Evolutionary conservation across 345 rosid species (phyloP).

Genomic region (Salix arbutifolia): DNA sequence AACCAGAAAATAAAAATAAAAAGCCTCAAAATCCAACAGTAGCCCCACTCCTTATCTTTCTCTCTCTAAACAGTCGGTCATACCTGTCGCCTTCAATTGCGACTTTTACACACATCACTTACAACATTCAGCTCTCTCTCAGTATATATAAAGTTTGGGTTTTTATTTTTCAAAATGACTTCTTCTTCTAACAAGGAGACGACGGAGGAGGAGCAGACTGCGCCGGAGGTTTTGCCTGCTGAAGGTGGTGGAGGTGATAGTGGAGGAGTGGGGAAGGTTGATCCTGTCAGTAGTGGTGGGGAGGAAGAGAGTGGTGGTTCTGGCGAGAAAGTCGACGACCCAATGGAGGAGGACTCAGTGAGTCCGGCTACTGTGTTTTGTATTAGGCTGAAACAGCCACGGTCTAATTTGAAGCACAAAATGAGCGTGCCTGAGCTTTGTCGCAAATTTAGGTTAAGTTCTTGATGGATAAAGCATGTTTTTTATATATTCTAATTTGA

Average conservation of each 20-base stretch:
- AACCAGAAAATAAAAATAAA: neutral
- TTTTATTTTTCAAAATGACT: slow-evolving; percentile 48
- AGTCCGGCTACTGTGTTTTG: slow-evolving; percentile 85
- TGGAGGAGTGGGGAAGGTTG: neutral
- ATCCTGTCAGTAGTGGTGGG: neutral
- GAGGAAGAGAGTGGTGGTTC: slow-evolving; percentile 25
- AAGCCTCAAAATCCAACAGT: slow-evolving; percentile 7
- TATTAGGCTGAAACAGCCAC: slow-evolving; percentile 80
- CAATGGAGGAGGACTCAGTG: slow-evolving; percentile 73
- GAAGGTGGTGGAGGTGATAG: neutral
- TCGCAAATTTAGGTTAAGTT: slow-evolving; percentile 73
- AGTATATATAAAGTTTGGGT: slow-evolving; percentile 32
- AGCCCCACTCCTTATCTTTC: slow-evolving; percentile 52
- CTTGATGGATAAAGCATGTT: neutral
- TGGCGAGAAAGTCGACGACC: slow-evolving; percentile 37
- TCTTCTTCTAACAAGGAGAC: slow-evolving; percentile 1
- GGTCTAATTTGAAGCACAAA: slow-evolving; percentile 75
- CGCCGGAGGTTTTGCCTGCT: neutral
- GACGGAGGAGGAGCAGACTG: slow-evolving; percentile 14
- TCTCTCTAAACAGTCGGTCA: slow-evolving; percentile 43
- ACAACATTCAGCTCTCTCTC: slow-evolving; percentile 24
- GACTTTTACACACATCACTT: slow-evolving; percentile 66
- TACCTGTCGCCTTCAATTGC: slow-evolving; percentile 91
- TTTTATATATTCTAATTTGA: neutral
- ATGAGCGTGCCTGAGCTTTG: slow-evolving; percentile 89